phyloP scores from a whole-genome alignment of 73 alveolate species.

The Paramecium biaurelia region DNA sequence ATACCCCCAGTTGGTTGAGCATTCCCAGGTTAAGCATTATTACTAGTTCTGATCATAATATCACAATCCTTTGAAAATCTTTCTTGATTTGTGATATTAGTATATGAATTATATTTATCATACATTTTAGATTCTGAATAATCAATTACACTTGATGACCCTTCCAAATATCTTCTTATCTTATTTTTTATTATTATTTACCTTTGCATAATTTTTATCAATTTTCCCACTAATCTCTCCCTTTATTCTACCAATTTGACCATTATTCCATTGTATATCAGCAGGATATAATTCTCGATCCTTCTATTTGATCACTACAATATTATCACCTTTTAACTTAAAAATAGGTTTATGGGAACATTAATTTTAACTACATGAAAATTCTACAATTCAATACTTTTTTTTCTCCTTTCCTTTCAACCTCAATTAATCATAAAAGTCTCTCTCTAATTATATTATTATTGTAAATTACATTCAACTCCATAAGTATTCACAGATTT shows the following conservation, averaged over 20 bases:
- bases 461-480: neutral
- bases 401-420: neutral
- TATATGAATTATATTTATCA: neutral
- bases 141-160: conserved; percentile 18
- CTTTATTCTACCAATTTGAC: neutral
- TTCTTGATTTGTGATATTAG: neutral
- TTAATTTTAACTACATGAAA: neutral
- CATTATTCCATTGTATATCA: neutral
- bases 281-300: neutral
- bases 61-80: neutral
- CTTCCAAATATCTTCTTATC: conserved; percentile 24
- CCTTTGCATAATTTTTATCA: conserved; percentile 9
- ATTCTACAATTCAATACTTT: neutral
- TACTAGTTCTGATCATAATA: neutral
- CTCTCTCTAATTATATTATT: neutral
- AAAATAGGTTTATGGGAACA: neutral
- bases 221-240: neutral
- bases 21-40: neutral
- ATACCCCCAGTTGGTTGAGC: neutral
- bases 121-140: neutral
- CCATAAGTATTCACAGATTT: conserved; percentile 33
- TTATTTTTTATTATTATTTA: neutral
- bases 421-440: neutral
- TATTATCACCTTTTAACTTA: neutral
- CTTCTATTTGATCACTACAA: neutral